phyloP scores from a whole-genome alignment of 176 grass and related monocot genomes.

The Phoenix roebelenii region DNA sequence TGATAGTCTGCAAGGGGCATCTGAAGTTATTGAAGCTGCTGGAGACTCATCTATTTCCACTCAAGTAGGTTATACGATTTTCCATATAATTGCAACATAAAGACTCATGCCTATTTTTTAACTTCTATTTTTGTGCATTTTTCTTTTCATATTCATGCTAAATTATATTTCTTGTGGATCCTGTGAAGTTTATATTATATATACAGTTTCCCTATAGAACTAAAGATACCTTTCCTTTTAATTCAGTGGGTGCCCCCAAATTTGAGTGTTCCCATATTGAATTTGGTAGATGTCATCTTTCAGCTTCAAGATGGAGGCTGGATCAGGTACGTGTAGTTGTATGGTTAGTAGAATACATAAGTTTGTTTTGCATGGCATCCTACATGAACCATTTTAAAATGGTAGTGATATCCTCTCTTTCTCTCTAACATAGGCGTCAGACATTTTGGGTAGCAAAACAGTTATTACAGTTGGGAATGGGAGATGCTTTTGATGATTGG shows the following conservation, averaged over 20 bases:
- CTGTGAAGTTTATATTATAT: too few species aligned
- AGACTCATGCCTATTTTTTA: too few species aligned
- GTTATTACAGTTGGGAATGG: constrained; percentile 96
- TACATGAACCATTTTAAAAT: too few species aligned
- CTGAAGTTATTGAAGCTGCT: constrained; percentile 49
- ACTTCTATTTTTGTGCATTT: too few species aligned
- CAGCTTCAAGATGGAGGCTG: constrained; percentile 94
- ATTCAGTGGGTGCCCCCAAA: constrained; percentile 88
- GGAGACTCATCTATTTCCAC: constrained; percentile 35
- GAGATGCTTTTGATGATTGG: constrained; percentile 99
- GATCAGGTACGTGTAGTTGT: constrained; percentile 61
- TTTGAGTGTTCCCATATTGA: constrained; percentile 84
- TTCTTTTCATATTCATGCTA: too few species aligned
- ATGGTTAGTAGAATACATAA: neutral
- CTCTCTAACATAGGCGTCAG: constrained; percentile 47
- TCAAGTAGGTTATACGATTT: constrained; percentile 39
- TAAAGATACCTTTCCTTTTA: constrained; percentile 5
- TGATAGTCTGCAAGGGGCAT: constrained; percentile 23
- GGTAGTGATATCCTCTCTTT: neutral
- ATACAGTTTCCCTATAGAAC: too few species aligned
- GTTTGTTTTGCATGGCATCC: too few species aligned
- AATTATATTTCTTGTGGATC: too few species aligned
- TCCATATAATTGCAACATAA: constrained; percentile 1
- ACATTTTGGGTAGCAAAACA: constrained; percentile 99
- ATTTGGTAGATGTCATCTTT: constrained; percentile 95